Base-by-base conservation (phyloP, 345 rosid genomes). In the Trapa incisa region DNA sequence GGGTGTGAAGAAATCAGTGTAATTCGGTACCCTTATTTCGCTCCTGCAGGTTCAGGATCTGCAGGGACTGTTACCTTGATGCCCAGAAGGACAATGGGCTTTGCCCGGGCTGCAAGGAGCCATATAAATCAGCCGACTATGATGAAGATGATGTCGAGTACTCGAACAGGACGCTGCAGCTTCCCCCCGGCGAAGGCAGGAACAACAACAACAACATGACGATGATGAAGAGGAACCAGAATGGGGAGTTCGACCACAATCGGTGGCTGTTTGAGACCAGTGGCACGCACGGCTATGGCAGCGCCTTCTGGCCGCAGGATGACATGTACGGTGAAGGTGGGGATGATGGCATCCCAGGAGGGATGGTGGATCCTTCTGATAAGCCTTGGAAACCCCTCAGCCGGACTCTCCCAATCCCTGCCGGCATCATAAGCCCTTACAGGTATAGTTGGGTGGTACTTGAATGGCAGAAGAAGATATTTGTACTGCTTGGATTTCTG, bases 21-120 rank as follows among this genome's bases (percentile, higher is more conserved):
- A 15, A 50, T 50, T 15, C 29, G 29, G 4, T 16, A 50, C 6
- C 61, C 32, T 10, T 45, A 6, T 42, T 17, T 37, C 13, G 1
- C 70, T 6, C 53, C 61, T 68, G 13, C 75, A 88, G 97, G 83
- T 91, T 88, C 89, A 94, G 86, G 68, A 94, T 94, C 35, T 94
- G 99, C 68, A 82, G 99, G 58, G 97, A 93, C 67, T 94, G 99
- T 60, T 94, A 80, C 75, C 37, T 87, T 78, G 99, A 94, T 70
- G 96, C 99, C 4, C 92, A 83, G 45, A 94, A 91, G 72, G 99
- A 87, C 10, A 81, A 68, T 6, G 91, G 97, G 10, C 35, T 85
- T 17, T 94, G 97, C 70, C 99, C 99, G 6, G 96, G 97, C 5
- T 94, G 99, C 78, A 94, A 94, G 75, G 99, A 91, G 75, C 83